A percentile compares a stretch with the other conserved stretches of the same genome.
These are phyloP conservation scores for Cyphellophora attinorum DNA, from an alignment of 2,329 filamentous ascomycete genomes.

Conservation along the genomic window DNA sequence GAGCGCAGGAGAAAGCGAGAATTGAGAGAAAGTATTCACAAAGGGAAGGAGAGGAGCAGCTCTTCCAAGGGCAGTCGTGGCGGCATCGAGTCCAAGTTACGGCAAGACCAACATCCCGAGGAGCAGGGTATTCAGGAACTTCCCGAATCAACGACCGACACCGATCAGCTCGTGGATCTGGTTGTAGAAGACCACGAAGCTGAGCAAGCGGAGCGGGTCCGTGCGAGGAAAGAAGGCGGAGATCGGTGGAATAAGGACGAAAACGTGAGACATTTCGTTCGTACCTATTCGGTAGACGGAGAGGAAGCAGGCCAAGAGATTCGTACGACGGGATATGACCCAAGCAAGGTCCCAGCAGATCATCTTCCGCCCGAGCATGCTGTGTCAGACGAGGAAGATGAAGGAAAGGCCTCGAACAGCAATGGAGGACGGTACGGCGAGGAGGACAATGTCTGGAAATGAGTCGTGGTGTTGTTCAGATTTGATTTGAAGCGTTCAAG, in stretches of 20 bases:
- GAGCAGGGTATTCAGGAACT: background rate
- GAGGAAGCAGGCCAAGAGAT: conserved; percentile 14
- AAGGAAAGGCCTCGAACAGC: conserved; percentile 11
- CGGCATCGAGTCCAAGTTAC: conserved; percentile 14
- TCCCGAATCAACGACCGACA: conserved; percentile 11
- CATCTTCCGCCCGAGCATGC: conserved; percentile 17
- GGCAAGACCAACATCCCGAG: conserved; percentile 26
- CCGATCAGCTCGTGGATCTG: conserved; percentile 57
- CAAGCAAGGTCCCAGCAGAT: conserved; percentile 13
- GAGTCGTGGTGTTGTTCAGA: background rate
- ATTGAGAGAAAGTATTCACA: conserved; percentile 31
- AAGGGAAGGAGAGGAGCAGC: conserved; percentile 18
- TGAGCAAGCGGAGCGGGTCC: conserved; percentile 52
- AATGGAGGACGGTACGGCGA: conserved; percentile 12
- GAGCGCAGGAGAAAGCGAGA: conserved; percentile 26
- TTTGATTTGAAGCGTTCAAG: conserved; percentile 3
- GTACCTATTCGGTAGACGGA: conserved; percentile 15
- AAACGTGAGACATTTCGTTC: conserved; percentile 14
- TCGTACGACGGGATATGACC: conserved; percentile 17
- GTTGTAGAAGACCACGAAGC: conserved; percentile 56
- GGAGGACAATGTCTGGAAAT: conserved; percentile 16
- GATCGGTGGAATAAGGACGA: conserved; percentile 47
- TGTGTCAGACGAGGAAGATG: conserved; percentile 15
- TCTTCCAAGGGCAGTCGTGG: conserved; percentile 23
- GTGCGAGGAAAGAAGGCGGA: conserved; percentile 53